Evolutionary conservation across 345 rosid species (phyloP).

Genomic region (Eucalyptus shirleyi): DNA sequence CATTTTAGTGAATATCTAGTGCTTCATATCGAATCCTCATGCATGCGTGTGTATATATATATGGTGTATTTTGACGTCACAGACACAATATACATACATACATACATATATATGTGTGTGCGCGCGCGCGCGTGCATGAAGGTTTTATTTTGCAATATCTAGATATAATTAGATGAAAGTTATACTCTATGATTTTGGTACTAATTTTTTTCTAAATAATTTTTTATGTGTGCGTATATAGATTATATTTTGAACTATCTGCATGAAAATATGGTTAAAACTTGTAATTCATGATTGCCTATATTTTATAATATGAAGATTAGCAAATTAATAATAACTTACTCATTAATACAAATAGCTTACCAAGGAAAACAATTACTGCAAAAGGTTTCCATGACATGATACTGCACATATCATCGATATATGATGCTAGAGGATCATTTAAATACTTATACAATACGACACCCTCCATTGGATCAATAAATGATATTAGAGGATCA

Average conservation of each 20-base stretch:
- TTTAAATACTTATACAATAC: not conserved
- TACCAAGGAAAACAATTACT: not conserved
- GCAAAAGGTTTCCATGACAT: not conserved
- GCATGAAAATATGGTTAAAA: not conserved
- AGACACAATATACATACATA: too few species aligned
- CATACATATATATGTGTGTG: too few species aligned
- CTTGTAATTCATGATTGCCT: not conserved
- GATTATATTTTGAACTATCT: not conserved
- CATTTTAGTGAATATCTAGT: too few species aligned
- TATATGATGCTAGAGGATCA: not conserved
- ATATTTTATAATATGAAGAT: not conserved
- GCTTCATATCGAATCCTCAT: too few species aligned
- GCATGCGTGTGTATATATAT: too few species aligned
- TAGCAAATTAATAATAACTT: not conserved
- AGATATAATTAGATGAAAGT: too few species aligned
- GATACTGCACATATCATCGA: not conserved
- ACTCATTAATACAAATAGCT: not conserved
- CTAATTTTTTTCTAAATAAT: not conserved
- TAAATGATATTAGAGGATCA: not conserved
- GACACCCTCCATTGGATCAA: not conserved
- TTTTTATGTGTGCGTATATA: not conserved
- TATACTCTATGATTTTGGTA: too few species aligned
- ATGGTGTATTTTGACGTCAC: too few species aligned
- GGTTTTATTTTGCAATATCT: too few species aligned
- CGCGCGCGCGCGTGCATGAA: fast-evolving